Percentiles rank a stretch among this genome's conserved stretches.
phyloP scores from a whole-genome alignment of 2,329 filamentous ascomycete species.

The Pseudogymnoascus pannorum region DNA sequence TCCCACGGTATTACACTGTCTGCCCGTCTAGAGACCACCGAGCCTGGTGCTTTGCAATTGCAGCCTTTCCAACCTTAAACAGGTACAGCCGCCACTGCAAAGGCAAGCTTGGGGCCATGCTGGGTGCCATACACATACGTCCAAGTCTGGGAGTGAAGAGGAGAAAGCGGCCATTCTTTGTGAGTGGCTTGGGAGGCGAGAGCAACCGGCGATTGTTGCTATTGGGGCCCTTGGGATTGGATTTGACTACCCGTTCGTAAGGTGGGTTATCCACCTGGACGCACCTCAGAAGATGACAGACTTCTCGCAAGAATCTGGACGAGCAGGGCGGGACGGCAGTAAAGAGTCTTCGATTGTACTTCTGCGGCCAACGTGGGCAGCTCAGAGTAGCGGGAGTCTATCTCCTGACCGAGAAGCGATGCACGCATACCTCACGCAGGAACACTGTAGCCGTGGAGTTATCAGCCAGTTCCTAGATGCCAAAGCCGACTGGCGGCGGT shows the following conservation, averaged over 20 bases:
- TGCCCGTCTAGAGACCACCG: conserved; percentile 12
- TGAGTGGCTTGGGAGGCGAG: not conserved
- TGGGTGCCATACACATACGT: conserved; percentile 10
- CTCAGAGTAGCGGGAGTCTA: not conserved
- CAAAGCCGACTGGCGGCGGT: conserved; percentile 12
- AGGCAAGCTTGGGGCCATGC: conserved; percentile 8
- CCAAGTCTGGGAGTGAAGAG: conserved; percentile 6
- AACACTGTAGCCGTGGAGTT: conserved; percentile 11
- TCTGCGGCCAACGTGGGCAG: conserved; percentile 1
- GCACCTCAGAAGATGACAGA: not conserved
- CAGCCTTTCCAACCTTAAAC: not conserved
- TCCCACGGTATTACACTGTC: conserved; percentile 10
- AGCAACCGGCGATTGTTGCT: conserved; percentile 10
- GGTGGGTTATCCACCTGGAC: conserved; percentile 9
- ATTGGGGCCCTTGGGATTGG: conserved; percentile 11
- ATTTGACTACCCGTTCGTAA: conserved; percentile 12
- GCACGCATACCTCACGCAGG: conserved; percentile 12
- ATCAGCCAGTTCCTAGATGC: conserved; percentile 17
- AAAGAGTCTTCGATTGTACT: conserved; percentile 14
- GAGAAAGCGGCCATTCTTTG: conserved; percentile 13
- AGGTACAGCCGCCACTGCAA: not conserved
- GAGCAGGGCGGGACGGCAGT: not conserved
- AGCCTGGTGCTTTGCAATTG: conserved; percentile 13
- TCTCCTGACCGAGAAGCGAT: conserved; percentile 12
- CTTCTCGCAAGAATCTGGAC: conserved; percentile 15